Evolutionary conservation across 2,329 filamentous ascomycete genomes (phyloP).

Genomic region (Talaromyces marneffei): DNA sequence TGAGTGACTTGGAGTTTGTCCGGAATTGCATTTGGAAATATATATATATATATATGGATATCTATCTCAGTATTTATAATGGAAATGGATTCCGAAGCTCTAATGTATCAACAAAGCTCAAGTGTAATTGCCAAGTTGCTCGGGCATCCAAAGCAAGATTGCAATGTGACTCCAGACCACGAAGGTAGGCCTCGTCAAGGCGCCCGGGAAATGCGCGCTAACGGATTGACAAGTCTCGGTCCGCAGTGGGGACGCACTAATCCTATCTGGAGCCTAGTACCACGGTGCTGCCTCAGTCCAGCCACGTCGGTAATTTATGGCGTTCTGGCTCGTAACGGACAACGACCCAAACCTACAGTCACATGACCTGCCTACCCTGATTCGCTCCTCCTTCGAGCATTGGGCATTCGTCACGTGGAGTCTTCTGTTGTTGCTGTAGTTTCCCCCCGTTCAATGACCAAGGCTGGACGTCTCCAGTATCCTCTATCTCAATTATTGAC

Average conservation of each 20-base stretch:
- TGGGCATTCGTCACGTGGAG: slow-evolving; percentile 13
- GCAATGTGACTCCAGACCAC: not conserved
- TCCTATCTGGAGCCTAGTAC: not conserved
- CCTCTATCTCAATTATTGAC: not conserved
- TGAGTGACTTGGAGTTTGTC: not conserved
- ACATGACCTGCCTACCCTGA: not conserved
- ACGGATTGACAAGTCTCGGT: slow-evolving; percentile 2
- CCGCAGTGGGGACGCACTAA: not conserved
- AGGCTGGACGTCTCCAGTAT: not conserved
- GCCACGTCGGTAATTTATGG: not conserved
- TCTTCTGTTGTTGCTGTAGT: not conserved
- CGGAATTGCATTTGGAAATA: not conserved
- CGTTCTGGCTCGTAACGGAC: not conserved
- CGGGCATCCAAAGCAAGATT: not conserved
- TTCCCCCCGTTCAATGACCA: slow-evolving; percentile 1
- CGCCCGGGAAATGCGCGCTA: not conserved
- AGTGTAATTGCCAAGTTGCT: not conserved
- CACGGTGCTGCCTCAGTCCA: not conserved
- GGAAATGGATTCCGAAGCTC: not conserved
- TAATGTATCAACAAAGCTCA: no score
- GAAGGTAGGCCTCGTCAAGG: not conserved
- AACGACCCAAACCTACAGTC: not conserved
- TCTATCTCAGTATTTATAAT: not conserved
- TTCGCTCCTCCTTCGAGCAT: not conserved
- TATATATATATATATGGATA: not conserved